Base-by-base conservation (phyloP, 306 rosid genomes). In the Dicorynia guianensis region DNA sequence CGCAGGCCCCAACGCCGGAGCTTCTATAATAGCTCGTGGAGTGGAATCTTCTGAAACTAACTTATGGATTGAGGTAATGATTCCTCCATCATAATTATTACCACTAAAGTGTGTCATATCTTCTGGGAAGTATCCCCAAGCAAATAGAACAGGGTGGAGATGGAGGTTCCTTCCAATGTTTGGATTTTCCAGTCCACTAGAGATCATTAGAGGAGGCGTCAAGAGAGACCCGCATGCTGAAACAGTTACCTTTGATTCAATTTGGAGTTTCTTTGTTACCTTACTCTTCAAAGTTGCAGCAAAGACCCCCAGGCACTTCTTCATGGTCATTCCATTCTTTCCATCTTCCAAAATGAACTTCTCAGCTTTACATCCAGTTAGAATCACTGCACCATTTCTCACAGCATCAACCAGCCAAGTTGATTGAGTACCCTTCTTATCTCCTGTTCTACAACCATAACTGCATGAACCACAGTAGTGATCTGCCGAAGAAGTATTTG, bases 341-440 rank as follows among this genome's bases (percentile, higher is more conserved):
- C 75, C 81, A 54, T 78, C 76, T 62, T 82, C 79, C 39, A 92
- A 11, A 69, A 87, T 66, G 67, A 92, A 82, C 58, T 67, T 89
- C 78, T 90, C 97, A 62, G 97, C 97, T 86, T 84, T 87, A 76
- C 89, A 90, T 49, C 91, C 96, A 0, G 97, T 90, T 70, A 95
- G 77, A 71, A 95, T 87, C 81, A 95, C 96, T 14, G 99, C 92
- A 35, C 93, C 91, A 38, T 70, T 72, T n/a, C 72, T 49, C 71
- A 93, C 93, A 69, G 97, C 91, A 69, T 93, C 98, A 25, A 86
- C 93, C 57, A 93, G 78, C 98, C 98, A 93, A 66, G 98, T 93
- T 1, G 89, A 25, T 66, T 91, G 90, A 10, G 90, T 87, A 34
- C 98, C 97, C 69, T 86, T 77, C 59, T 93, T 93, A 67, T 87